Evolutionary conservation across 176 grass and related monocot species (phyloP).

Genomic region (Oropetium thomaeum): DNA sequence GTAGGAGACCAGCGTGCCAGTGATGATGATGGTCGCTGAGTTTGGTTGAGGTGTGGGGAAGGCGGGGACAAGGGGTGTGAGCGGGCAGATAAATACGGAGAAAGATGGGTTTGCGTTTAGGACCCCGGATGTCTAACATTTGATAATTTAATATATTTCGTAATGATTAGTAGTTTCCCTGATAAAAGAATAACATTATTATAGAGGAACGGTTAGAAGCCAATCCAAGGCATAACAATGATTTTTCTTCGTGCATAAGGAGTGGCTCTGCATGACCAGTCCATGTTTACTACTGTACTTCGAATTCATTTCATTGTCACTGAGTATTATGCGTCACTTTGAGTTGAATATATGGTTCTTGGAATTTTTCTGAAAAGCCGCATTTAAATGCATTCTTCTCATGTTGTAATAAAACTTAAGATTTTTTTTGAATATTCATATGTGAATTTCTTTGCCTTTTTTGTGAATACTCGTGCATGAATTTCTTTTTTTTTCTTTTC

Average conservation of each 20-base stretch:
- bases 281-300: background rate
- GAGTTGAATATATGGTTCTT: background rate
- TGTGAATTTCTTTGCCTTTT: too few species aligned
- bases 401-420: too few species aligned
- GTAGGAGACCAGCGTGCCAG: background rate
- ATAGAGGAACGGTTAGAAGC: too few species aligned
- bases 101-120: background rate
- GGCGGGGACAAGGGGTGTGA: constrained; percentile 37
- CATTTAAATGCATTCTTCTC: background rate
- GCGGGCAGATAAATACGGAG: constrained; percentile 42
- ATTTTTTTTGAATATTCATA: too few species aligned
- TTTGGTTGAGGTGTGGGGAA: constrained; percentile 27
- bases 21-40: background rate
- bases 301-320: background rate
- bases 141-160: too few species aligned
- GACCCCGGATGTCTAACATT: background rate
- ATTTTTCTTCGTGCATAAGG: too few species aligned
- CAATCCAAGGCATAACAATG: too few species aligned
- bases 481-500: too few species aligned
- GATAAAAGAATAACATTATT: too few species aligned
- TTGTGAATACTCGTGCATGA: too few species aligned
- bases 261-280: background rate
- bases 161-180: too few species aligned
- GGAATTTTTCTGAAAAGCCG: background rate
- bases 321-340: background rate